Percentiles rank a stretch among this genome's conserved stretches.
Conservation (phyloP, 257 asterid genomes). For the Nicotiana obtusifolia region DNA sequence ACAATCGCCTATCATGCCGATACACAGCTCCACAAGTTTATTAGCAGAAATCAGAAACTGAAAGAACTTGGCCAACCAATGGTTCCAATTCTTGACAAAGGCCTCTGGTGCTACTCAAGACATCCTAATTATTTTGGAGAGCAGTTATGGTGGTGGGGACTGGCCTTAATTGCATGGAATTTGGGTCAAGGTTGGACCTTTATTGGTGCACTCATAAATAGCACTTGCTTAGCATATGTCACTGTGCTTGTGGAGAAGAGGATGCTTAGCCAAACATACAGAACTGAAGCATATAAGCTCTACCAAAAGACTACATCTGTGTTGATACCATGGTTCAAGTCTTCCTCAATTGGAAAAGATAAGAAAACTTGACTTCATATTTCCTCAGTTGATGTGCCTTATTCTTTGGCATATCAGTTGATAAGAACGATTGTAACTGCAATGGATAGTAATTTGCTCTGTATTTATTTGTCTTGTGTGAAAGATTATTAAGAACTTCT, state of each 20-base stretch:
- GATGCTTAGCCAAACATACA: constrained; percentile 60
- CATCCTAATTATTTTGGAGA: constrained; percentile 96
- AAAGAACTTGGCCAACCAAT: constrained; percentile 40
- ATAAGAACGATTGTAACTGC: not conserved
- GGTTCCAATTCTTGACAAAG: constrained; percentile 66
- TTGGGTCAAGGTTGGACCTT: constrained; percentile 53
- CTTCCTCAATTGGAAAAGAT: constrained; percentile 24
- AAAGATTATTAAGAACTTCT: not conserved
- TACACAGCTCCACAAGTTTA: constrained; percentile 71
- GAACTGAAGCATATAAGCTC: constrained; percentile 59
- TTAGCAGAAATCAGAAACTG: constrained; percentile 34
- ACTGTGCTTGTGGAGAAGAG: constrained; percentile 74
- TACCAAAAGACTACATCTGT: constrained; percentile 67
- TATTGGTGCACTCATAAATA: constrained; percentile 62
- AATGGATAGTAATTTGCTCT: not conserved
- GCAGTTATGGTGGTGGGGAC: constrained; percentile 99
- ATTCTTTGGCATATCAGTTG: not conserved
- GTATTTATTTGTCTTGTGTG: not conserved
- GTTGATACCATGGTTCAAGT: constrained; percentile 87
- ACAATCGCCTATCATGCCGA: constrained; percentile 65
- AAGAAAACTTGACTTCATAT: constrained; percentile 20
- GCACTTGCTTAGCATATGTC: constrained; percentile 75
- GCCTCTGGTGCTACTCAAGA: constrained; percentile 74
- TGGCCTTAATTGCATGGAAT: constrained; percentile 63
- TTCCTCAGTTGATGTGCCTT: too few species aligned